Evolutionary conservation across 2,329 filamentous ascomycete species (phyloP), one percentile per base, ranked within the genome.

Genomic region (Alternaria angustiovoidea): DNA sequence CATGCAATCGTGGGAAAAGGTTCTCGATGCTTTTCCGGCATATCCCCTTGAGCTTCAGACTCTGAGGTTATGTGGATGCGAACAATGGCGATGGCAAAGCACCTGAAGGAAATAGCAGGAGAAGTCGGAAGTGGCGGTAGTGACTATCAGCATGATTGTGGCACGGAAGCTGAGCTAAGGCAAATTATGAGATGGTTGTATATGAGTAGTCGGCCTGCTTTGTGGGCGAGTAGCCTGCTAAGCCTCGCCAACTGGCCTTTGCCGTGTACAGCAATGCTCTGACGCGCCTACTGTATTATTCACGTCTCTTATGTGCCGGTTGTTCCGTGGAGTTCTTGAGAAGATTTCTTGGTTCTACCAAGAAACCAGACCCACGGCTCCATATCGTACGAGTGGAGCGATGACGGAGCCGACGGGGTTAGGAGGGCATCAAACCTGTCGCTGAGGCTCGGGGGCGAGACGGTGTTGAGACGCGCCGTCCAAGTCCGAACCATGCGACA

Each of bases 381-480:
- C 32, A 49, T 42, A 22, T 22, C 16, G 34, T 20, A 42, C 44
- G 34, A 34, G 57, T 60, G 53, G 53, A 51, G 36, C 57, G 42
- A 60, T 60, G 57, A 60, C 57, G 54, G n/a, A 28, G 43, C 24
- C 22, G 43, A 54, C 43, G 54, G 59, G 43, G 49, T 36, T 57
- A 32, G 26, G 34, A 44, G 36, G 44, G 49, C 51, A 48, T 42
- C 41, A 48, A 51, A 47, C 36, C 18, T 43, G 57, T 54, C 42
- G 57, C 51, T 54, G 38, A 44, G 32, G 53, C 34, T 22, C 53
- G 47, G 47, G 26, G 26, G 44, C 58, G 54, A 52, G 58, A 57
- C 54, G 54, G 58, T 57, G 53, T 61, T 61, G 59, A 61, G 59
- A 61, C 48, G 44, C 54, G 54, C 43, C 51, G 49, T 39, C 47